phyloP scores from a whole-genome alignment of 2,329 filamentous ascomycete species.

The Chaetomium sp. region DNA sequence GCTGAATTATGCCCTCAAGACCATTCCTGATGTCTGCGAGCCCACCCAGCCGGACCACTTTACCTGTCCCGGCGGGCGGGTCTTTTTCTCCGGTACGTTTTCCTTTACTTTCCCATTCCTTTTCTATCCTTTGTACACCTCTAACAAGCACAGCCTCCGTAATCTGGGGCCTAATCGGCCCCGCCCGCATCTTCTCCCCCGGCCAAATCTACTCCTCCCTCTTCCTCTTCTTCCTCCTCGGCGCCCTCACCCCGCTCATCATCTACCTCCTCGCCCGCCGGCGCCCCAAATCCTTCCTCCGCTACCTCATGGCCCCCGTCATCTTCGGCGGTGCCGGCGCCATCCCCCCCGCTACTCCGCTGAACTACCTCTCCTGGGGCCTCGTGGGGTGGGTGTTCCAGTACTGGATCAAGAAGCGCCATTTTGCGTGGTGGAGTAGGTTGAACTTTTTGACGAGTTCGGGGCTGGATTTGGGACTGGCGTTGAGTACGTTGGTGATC shows the following conservation, averaged over 20 bases:
- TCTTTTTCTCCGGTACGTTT: conserved; percentile 53
- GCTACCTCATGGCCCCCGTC: conserved; percentile 54
- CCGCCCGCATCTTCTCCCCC: conserved; percentile 56
- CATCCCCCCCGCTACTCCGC: conserved; percentile 61
- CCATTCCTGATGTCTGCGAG: conserved; percentile 60
- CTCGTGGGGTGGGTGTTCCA: conserved; percentile 67
- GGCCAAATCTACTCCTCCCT: conserved; percentile 56
- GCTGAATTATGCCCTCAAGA: conserved; percentile 53
- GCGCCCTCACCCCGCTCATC: conserved; percentile 45
- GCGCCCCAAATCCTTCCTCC: conserved; percentile 44
- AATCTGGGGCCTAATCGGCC: conserved; percentile 62
- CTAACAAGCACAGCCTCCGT: conserved; percentile 43
- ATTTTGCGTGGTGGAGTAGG: conserved; percentile 65
- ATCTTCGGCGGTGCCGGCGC: conserved; percentile 54
- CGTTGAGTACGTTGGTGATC: conserved; percentile 59
- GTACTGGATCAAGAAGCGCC: conserved; percentile 55
- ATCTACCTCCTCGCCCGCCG: conserved; percentile 45
- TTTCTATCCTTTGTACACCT: not conserved
- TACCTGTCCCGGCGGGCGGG: conserved; percentile 56
- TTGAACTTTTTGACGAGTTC: conserved; percentile 68
- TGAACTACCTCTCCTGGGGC: conserved; percentile 71
- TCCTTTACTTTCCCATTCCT: not conserved
- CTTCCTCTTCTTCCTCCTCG: conserved; percentile 53
- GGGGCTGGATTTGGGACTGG: conserved; percentile 62
- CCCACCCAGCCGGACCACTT: conserved; percentile 51